Evolutionary conservation across 805 yeast species (phyloP), one percentile per base, ranked within the genome.

Genomic region (Saturnispora saitoi): DNA sequence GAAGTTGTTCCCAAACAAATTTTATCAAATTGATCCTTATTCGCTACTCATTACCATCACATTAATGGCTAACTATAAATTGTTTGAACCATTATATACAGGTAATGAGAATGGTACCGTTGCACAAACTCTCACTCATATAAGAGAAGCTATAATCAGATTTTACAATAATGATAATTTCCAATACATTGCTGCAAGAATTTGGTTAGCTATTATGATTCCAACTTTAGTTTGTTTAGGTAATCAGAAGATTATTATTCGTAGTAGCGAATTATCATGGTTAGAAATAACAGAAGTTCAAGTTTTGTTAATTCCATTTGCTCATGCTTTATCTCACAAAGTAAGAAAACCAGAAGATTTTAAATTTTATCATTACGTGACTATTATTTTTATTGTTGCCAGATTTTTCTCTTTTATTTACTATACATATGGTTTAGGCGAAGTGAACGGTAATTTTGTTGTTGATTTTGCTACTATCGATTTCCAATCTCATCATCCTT

Each of bases 11-110:
- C 51, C 53, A 30, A 42, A 45, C 7, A 37, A 46, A 46, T 31
- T 30, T 20, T 49, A 47, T 17, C 48, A 47, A 29, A 30, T 53
- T 40, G 52, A 51, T 42, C 32, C 43, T 11, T 47, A 49, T 29
- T 43, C 47, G 10, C 19, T 45, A 9, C 4, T 48, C 5, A 19
- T 52, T 12, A 52, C 53, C 9, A 30, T 50, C 1, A 7, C 38
- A 1, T 9, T 39, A 3, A 19, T 49, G 12, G 34, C 51, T 3
- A 20, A 49, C 26, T 7, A 17, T 24, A 40, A 40, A 30, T 22
- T 31, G 15, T 19, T 45, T 24, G 19, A n/a, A 22, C 43, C 43
- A 20, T 17, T 44, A 9, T 26, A 36, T 30, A 12, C 7, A 4
- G 31, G 20, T 28, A 14, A 32, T 4, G 19, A 30, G 14, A 15